These are phyloP conservation scores for Rosa chinensis DNA, from an alignment of 306 rosid species.

Conservation along the genomic window DNA sequence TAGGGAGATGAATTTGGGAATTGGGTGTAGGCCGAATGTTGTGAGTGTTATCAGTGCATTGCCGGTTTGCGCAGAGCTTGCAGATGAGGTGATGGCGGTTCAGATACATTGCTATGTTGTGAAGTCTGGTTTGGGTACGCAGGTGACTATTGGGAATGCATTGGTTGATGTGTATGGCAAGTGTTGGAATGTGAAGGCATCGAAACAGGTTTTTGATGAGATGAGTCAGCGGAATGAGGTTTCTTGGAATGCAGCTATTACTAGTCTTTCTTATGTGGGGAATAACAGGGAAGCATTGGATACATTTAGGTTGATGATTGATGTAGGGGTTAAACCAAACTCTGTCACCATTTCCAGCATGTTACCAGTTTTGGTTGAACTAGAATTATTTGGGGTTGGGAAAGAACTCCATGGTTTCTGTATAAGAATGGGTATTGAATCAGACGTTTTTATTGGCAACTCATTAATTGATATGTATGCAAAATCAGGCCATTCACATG, in stretches of 20 bases:
- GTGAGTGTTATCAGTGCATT: constrained; percentile 59
- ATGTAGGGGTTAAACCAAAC: constrained; percentile 55
- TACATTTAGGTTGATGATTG: constrained; percentile 61
- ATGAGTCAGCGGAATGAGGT: constrained; percentile 65
- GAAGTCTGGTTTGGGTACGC: constrained; percentile 68
- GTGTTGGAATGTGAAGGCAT: constrained; percentile 61
- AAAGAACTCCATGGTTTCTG: constrained; percentile 74
- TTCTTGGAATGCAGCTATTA: constrained; percentile 82
- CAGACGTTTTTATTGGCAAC: constrained; percentile 67
- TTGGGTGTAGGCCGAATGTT: constrained; percentile 50
- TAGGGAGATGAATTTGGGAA: constrained; percentile 40
- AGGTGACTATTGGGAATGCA: constrained; percentile 58
- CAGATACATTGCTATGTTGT: constrained; percentile 61
- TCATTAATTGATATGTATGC: constrained; percentile 83
- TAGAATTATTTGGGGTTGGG: constrained; percentile 50
- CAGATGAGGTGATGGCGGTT: constrained; percentile 46
- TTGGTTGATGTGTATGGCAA: constrained; percentile 83
- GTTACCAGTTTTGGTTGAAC: constrained; percentile 70
- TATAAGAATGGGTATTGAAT: constrained; percentile 50
- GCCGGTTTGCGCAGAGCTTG: constrained; percentile 62
- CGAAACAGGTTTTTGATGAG: constrained; percentile 63
- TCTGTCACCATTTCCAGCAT: constrained; percentile 68
- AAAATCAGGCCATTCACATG: constrained; percentile 54
- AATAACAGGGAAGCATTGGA: constrained; percentile 44
- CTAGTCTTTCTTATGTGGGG: constrained; percentile 62